Evolutionary conservation across 129 eudicot genomes (phyloP).

Genomic region (Rutidosis leptorrhynchoides): DNA sequence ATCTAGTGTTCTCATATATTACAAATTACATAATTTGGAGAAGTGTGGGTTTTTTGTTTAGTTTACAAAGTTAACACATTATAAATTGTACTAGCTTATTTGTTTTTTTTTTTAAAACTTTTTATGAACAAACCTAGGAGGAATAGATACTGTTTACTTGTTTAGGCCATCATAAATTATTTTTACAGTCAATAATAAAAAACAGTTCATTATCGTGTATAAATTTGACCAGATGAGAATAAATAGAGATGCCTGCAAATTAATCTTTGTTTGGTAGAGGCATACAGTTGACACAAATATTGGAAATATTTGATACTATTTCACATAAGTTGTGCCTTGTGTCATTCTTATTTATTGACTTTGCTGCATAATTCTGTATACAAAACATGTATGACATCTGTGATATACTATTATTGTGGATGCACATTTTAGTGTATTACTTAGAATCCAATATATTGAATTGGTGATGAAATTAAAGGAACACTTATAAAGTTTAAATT

Average conservation of each 20-base stretch:
- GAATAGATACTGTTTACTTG: background rate
- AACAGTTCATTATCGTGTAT: background rate
- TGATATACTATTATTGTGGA: background rate
- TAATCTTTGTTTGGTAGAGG: background rate
- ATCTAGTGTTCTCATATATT: too few species aligned
- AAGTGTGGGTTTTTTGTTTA: background rate
- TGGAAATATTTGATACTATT: background rate
- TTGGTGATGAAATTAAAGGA: background rate
- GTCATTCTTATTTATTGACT: background rate
- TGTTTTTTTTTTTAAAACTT: background rate
- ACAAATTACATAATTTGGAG: too few species aligned
- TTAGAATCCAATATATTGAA: background rate
- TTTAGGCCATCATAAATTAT: background rate
- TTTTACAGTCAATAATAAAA: background rate
- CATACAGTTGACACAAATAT: background rate
- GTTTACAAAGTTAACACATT: too few species aligned
- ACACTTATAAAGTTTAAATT: conserved; percentile 11
- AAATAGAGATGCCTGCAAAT: background rate
- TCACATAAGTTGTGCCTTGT: background rate
- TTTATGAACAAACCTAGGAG: background rate
- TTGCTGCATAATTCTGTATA: background rate
- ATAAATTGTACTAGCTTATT: background rate
- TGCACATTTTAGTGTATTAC: background rate
- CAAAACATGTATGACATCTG: background rate
- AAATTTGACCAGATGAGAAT: background rate